Percentiles rank a stretch among this genome's conserved stretches.
Evolutionary conservation across 2,329 filamentous ascomycete species (phyloP).

Genomic region (Pezicula rhizophila): DNA sequence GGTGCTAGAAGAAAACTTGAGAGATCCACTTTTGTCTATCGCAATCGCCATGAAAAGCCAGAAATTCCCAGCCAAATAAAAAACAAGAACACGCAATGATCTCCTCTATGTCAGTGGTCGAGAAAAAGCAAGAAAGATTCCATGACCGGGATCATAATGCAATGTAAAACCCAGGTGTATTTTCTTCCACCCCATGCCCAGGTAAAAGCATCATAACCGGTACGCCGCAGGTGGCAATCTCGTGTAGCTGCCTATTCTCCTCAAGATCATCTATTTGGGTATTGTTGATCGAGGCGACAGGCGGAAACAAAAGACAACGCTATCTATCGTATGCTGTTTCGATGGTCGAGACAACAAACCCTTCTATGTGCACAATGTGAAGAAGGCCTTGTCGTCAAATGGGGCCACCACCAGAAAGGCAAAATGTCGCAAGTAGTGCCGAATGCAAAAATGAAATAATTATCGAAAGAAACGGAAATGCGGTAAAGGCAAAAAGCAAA

Average conservation of each 20-base stretch:
- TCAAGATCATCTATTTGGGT: constrained; percentile 27
- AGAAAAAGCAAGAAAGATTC: constrained; percentile 16
- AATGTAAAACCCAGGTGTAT: constrained; percentile 20
- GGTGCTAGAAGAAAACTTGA: constrained; percentile 42
- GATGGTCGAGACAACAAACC: constrained; percentile 24
- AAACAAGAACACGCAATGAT: constrained; percentile 17
- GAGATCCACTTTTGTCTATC: constrained; percentile 62
- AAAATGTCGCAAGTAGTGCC: constrained; percentile 17
- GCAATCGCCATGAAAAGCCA: constrained; percentile 1
- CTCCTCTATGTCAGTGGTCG: constrained; percentile 19
- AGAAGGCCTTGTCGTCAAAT: constrained; percentile 21
- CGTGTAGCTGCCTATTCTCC: constrained; percentile 27
- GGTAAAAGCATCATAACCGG: constrained; percentile 27
- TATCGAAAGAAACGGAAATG: constrained; percentile 12
- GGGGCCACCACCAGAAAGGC: constrained; percentile 26
- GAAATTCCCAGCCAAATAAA: constrained; percentile 10
- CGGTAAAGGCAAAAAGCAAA: constrained; percentile 7
- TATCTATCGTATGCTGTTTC: constrained; percentile 31
- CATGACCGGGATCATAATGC: constrained; percentile 28
- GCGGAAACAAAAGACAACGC: constrained; percentile 30
- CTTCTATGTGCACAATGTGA: constrained; percentile 18
- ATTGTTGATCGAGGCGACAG: constrained; percentile 23
- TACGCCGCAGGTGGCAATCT: constrained; percentile 25
- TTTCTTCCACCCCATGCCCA: constrained; percentile 16
- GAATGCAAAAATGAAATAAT: constrained; percentile 13